These are phyloP conservation scores for Wickerhamomyces ciferrii DNA, from an alignment of 805 yeast genomes.

Conservation along the genomic window DNA sequence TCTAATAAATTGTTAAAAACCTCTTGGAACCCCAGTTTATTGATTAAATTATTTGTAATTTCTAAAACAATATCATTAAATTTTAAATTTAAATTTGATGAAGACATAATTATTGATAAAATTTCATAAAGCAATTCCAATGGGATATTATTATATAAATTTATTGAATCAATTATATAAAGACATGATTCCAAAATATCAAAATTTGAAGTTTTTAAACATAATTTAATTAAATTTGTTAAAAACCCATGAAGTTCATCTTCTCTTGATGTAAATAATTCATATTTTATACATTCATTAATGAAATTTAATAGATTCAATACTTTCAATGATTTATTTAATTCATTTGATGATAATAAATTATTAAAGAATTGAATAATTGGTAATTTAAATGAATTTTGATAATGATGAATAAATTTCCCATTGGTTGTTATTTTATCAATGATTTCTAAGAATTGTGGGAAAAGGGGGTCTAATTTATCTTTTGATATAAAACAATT, in stretches of 20 bases:
- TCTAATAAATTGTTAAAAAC: slow-evolving; percentile 11
- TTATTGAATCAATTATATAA: slow-evolving; percentile 35
- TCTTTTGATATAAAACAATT: slow-evolving; percentile 31
- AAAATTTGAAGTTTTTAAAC: slow-evolving; percentile 32
- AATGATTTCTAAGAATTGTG: slow-evolving; percentile 42
- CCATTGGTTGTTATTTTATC: slow-evolving; percentile 46
- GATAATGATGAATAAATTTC: slow-evolving; percentile 44
- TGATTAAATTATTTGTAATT: slow-evolving; percentile 30
- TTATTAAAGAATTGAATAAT: slow-evolving; percentile 29
- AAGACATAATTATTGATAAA: slow-evolving; percentile 41
- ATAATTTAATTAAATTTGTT: slow-evolving; percentile 33
- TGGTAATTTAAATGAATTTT: slow-evolving; percentile 36
- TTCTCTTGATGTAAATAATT: too few species aligned
- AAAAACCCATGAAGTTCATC: too few species aligned
- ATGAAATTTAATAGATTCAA: slow-evolving; percentile 30
- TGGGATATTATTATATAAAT: slow-evolving; percentile 44
- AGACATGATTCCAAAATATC: slow-evolving; percentile 33
- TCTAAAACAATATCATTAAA: slow-evolving; percentile 32
- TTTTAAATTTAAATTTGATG: slow-evolving; percentile 30
- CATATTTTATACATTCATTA: slow-evolving; percentile 40
- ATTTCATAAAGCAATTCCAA: slow-evolving; percentile 27
- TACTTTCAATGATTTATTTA: slow-evolving; percentile 16
- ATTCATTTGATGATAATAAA: slow-evolving; percentile 27
- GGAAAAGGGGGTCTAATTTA: slow-evolving; percentile 43
- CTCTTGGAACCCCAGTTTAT: slow-evolving; percentile 6